Conservation (phyloP, 768 basidiomycete genomes). For the Glaciozyma antarctica region DNA sequence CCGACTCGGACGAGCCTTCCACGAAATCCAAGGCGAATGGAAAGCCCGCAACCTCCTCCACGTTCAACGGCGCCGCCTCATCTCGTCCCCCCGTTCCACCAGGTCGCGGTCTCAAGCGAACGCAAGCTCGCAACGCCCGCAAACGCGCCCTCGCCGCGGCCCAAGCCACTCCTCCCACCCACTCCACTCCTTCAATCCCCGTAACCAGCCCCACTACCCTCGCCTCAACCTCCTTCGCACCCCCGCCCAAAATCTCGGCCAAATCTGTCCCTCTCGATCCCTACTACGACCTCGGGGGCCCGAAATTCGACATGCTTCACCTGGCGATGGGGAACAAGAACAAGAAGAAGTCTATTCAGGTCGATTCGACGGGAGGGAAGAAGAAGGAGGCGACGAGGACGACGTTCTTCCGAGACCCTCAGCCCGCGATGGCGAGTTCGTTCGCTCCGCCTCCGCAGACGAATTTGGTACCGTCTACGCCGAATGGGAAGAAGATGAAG, state of each 20-base stretch:
- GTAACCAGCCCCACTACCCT: not conserved
- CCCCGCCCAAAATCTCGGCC: not conserved
- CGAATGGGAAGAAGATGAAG: not conserved
- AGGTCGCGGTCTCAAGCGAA: conserved; percentile 4
- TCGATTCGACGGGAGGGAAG: not conserved
- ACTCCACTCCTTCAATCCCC: not conserved
- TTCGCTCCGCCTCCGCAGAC: not conserved
- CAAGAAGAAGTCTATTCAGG: conserved; percentile 1
- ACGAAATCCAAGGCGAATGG: not conserved
- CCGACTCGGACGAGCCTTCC: conserved; percentile 6
- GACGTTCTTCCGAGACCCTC: not conserved
- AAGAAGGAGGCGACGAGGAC: not conserved
- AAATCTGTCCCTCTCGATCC: not conserved
- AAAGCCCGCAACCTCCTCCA: not conserved
- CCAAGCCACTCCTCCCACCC: not conserved
- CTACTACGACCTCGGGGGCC: not conserved
- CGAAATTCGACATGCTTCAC: not conserved
- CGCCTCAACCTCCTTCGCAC: not conserved
- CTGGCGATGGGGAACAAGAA: conserved; percentile 7
- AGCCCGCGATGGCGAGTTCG: not conserved
- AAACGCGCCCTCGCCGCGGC: conserved; percentile 3
- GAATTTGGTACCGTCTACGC: not conserved
- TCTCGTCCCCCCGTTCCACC: conserved; percentile 8
- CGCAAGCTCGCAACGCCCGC: conserved; percentile 18
- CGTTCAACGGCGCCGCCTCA: not conserved